Evolutionary conservation across 148 eudicot species (phyloP), one percentile per base, ranked within the genome.

Genomic region (Selenicereus undatus): DNA sequence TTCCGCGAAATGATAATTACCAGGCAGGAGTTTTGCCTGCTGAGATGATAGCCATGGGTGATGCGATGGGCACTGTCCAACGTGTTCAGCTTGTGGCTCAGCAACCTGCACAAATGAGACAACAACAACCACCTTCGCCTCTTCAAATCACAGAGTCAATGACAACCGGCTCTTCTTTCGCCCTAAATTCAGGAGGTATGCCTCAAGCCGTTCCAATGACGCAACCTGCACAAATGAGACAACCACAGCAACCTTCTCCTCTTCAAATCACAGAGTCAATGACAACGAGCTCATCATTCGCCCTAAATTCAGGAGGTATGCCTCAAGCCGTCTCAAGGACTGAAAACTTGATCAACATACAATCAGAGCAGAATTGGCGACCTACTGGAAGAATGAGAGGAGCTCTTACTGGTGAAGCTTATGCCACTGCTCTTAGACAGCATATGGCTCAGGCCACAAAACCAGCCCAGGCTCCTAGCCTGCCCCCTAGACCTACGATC

Each of bases 301-400:
- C 87, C 39, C 24, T 22, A 5, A 89, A 81, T 54, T 8, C 76
- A 0, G 86, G 81, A 79, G 76, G 71, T 21, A 43, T 73, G 24
- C 62, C 82, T 42, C 90, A 83, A 74, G 74, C 86, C 10, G 86
- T 87, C 62, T 32, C 89, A 0, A 82, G 89, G 74, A 64, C 83
- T 8, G 92, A 89, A 75, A 80, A 78, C 81, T 43, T 81, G 29
- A 84, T 85, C 24, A 86, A 90, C 77, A n/a, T 81, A 51, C 87
- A 87, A 73, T 74, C 86, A 5, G 94, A 92, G 52, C 86, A 82
- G 71, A 87, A 76, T 39, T 88, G 97, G 98, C 87, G 88, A 78
- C 94, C 98, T n/a, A 56, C 89, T 0, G 91, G 97, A 12, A 84
- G 93, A 36, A 95, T 95, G 99, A 90, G 99, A 77, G 99, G 99